phyloP scores from a whole-genome alignment of 148 eudicot species.

The Polygonum maritimum region DNA sequence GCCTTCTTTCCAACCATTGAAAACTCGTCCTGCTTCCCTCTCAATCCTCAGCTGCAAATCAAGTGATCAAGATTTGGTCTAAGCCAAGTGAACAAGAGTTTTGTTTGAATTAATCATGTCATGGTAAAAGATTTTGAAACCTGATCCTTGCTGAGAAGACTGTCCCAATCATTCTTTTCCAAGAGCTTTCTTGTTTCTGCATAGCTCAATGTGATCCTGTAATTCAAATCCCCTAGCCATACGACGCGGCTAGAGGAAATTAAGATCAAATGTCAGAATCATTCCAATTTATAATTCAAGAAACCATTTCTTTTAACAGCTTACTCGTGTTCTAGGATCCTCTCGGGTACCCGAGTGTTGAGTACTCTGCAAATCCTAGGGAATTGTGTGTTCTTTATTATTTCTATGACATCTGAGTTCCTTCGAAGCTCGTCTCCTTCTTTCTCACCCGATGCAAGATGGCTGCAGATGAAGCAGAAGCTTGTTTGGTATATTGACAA shows the following conservation, averaged over 20 bases:
- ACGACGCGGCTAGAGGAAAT: slow-evolving; percentile 41
- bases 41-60: slow-evolving; percentile 45
- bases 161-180: slow-evolving; percentile 59
- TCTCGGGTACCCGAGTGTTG: slow-evolving; percentile 33
- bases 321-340: slow-evolving; percentile 49
- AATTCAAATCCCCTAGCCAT: slow-evolving; percentile 89
- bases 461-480: slow-evolving; percentile 69
- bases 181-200: slow-evolving; percentile 49
- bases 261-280: neutral
- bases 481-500: slow-evolving; percentile 49
- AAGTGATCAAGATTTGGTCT: neutral
- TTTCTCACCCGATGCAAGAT: slow-evolving; percentile 71
- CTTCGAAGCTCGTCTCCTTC: slow-evolving; percentile 77
- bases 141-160: slow-evolving; percentile 79
- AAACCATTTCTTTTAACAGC: slow-evolving; percentile 7
- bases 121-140: slow-evolving; percentile 18
- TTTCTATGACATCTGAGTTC: slow-evolving; percentile 60
- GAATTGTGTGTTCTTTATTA: slow-evolving; percentile 48
- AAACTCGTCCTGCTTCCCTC: slow-evolving; percentile 54
- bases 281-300: neutral
- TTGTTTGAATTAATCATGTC: neutral
- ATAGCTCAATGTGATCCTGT: slow-evolving; percentile 60
- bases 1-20: slow-evolving; percentile 73
- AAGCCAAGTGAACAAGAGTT: neutral
- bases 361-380: slow-evolving; percentile 39